Conservation (phyloP, 192 early-diverging fungal species). For the Linnemannia elongata region DNA sequence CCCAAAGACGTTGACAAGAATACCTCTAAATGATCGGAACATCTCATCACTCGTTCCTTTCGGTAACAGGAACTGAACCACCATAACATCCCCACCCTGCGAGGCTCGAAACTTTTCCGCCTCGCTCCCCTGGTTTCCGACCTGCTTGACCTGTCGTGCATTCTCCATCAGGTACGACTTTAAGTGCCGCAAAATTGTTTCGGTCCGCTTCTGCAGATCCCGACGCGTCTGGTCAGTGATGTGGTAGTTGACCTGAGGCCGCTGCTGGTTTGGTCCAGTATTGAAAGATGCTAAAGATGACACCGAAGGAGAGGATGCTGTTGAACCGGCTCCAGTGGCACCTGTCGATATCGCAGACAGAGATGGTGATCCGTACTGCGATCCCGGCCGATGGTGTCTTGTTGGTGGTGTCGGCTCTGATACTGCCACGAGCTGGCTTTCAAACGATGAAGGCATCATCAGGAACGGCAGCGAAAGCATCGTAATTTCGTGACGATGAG, state of each 20-base stretch:
- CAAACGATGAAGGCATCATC: slow-evolving; percentile 64
- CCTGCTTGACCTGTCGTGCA: slow-evolving; percentile 60
- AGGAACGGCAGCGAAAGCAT: slow-evolving; percentile 75
- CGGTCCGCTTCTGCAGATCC: slow-evolving; percentile 62
- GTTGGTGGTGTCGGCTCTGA: not conserved
- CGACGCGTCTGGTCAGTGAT: slow-evolving; percentile 47
- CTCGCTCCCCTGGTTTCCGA: slow-evolving; percentile 59
- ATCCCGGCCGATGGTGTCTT: slow-evolving; percentile 16
- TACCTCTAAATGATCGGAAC: slow-evolving; percentile 62
- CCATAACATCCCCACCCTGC: slow-evolving; percentile 59
- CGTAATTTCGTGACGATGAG: slow-evolving; percentile 73
- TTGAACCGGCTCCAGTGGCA: not conserved
- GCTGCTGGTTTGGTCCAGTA: slow-evolving; percentile 25
- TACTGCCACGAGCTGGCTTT: slow-evolving; percentile 25
- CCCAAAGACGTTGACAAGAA: slow-evolving; percentile 62
- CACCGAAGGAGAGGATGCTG: slow-evolving; percentile 18
- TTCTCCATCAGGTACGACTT: slow-evolving; percentile 72
- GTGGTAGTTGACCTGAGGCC: slow-evolving; percentile 25
- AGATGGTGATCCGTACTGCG: slow-evolving; percentile 23
- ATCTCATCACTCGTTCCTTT: slow-evolving; percentile 56
- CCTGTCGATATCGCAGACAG: not conserved
- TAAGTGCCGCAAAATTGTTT: slow-evolving; percentile 62
- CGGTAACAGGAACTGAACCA: slow-evolving; percentile 67
- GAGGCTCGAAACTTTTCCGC: slow-evolving; percentile 55
- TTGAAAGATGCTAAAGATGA: slow-evolving; percentile 25